Percentiles rank a stretch among this genome's conserved stretches.
Conservation (phyloP, 805 yeast genomes). For the Monosporozyma unispora region DNA sequence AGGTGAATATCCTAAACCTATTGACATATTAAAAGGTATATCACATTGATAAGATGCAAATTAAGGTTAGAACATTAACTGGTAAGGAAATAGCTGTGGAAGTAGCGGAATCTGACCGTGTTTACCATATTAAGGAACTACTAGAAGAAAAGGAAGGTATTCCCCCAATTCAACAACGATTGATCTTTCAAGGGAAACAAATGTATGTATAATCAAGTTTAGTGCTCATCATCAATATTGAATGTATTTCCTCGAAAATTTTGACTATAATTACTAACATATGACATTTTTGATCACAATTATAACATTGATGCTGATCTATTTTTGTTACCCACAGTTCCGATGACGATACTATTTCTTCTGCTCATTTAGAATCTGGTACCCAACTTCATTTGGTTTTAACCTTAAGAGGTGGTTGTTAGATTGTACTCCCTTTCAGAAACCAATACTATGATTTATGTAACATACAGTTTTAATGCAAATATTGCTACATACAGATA, state of each 20-base stretch:
- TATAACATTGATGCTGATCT: background rate
- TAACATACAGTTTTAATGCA: background rate
- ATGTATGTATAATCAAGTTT: constrained; percentile 43
- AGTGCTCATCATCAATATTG: too few species aligned
- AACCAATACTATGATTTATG: too few species aligned
- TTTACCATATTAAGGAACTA: constrained; percentile 74
- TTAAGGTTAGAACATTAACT: constrained; percentile 27
- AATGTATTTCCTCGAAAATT: too few species aligned
- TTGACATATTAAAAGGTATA: background rate
- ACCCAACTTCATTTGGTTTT: constrained; percentile 82
- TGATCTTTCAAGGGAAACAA: constrained; percentile 85
- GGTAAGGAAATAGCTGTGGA: constrained; percentile 32
- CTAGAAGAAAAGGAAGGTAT: constrained; percentile 96
- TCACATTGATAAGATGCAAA: constrained; percentile 7
- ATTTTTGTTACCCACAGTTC: constrained; percentile 30
- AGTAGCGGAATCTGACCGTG: constrained; percentile 30
- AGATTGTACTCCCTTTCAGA: too few species aligned
- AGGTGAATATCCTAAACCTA: background rate
- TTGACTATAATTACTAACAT: background rate
- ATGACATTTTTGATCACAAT: background rate
- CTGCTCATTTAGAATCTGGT: constrained; percentile 75
- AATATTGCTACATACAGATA: background rate
- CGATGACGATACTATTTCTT: constrained; percentile 66
- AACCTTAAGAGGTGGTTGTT: constrained; percentile 80
- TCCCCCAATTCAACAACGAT: constrained; percentile 91